Evolutionary conservation across 2,329 filamentous ascomycete species (phyloP), one percentile per base, ranked within the genome.

Genomic region (Simplicillium sp.): DNA sequence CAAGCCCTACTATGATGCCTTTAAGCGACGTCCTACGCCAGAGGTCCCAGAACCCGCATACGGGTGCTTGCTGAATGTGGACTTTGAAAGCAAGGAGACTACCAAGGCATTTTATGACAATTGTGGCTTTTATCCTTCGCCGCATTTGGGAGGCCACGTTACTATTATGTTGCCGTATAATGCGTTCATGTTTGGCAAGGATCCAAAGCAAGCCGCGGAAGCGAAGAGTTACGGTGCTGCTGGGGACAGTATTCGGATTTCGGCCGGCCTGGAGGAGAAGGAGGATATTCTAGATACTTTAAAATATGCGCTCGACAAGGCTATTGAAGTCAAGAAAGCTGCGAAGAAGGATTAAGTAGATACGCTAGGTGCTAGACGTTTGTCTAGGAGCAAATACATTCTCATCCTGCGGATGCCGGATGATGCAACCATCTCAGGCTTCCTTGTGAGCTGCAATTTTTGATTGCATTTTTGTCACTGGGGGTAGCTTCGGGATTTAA

Each of bases 61-160:
- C 12, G 31, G 31, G 15, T 70, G 65, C 46, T 60, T 74, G 0
- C 54, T 74, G 16, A 62, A 53, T 33, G 48, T 73, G 9, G 66
- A 72, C 39, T 64, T 75, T 29, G 50, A 54, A 9, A 55, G 46
- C 7, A 29, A 61, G 0, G 54, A 52, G 3, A 40, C 53, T 0
- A 57, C 64, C 0, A 47, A 45, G 4, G 56, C 59, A 0, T 73
- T 72, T 41, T 71, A 67, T 46, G 60, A 72, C 39, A 33, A 33
- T 11, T 33, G 31, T 13, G 31, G 31, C 15, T 33, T 33, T 15
- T 33, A 33, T 36, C 34, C 34, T 20, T 38, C 36, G 0, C 73
- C 73, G 2, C 71, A 76, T 47, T 57, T 78, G 0, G 74, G 71
- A 1, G 73, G 70, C 0, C 70, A 71, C 46, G 56, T 66, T 39